Evolutionary conservation across 1,284 basidiomycete genomes (phyloP).

Genomic region (Trametes hirsuta): DNA sequence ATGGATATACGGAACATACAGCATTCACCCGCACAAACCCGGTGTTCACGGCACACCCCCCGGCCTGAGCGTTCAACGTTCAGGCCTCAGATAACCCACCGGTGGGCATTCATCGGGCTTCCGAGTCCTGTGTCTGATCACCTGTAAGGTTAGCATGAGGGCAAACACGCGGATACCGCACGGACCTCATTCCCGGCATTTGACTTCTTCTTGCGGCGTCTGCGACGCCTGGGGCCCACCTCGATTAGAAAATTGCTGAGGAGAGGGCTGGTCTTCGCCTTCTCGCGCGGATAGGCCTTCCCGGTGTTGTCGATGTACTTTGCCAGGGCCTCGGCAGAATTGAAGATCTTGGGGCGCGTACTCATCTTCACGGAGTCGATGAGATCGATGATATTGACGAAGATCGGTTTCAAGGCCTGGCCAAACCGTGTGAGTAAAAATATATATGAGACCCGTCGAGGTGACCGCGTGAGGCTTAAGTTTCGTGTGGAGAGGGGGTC

Average conservation of each 20-base stretch:
- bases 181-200: not conserved
- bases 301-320: slow-evolving; percentile 1
- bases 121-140: too few species aligned
- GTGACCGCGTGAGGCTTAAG: not conserved
- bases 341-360: not conserved
- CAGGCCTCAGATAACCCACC: too few species aligned
- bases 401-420: not conserved
- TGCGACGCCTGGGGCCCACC: not conserved
- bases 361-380: slow-evolving; percentile 1
- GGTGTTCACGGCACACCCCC: too few species aligned
- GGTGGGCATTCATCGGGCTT: too few species aligned
- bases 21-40: too few species aligned
- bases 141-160: too few species aligned
- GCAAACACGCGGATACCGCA: too few species aligned
- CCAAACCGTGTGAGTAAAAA: not conserved
- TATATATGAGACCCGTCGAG: not conserved
- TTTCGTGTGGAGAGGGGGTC: not conserved
- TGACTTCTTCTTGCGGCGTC: not conserved
- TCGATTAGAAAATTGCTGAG: not conserved
- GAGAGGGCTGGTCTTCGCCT: not conserved
- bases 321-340: not conserved
- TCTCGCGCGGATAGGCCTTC: not conserved
- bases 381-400: slow-evolving; percentile 8
- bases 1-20: too few species aligned
- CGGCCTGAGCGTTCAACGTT: too few species aligned